These are phyloP conservation scores for Paramecium primaurelia DNA, from an alignment of 73 alveolate genomes.

Conservation along the genomic window DNA sequence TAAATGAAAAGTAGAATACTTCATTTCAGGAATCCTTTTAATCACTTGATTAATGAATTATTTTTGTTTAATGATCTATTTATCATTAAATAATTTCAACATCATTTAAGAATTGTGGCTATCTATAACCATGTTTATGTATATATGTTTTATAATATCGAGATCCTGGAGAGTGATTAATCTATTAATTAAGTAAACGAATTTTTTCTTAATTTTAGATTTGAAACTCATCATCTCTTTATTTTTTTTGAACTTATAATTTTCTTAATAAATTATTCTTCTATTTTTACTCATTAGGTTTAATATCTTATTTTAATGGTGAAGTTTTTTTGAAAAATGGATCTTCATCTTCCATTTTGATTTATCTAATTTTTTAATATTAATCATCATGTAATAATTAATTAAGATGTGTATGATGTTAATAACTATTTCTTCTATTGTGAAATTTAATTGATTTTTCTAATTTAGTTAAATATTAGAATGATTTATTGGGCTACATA, in stretches of 20 bases:
- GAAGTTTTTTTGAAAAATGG: not conserved
- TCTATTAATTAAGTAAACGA: not conserved
- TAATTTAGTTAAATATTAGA: not conserved
- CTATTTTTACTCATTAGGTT: not conserved
- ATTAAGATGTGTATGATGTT: not conserved
- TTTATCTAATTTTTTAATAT: not conserved
- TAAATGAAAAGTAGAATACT: not conserved
- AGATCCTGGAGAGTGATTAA: not conserved
- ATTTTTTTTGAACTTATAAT: not conserved
- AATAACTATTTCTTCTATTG: not conserved
- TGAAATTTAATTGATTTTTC: not conserved
- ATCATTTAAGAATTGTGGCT: not conserved
- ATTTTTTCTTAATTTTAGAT: not conserved
- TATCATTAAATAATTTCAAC: not conserved
- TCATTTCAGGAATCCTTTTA: not conserved
- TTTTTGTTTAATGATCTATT: not conserved
- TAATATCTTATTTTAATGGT: not conserved
- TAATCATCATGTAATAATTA: not conserved
- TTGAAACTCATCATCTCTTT: not conserved
- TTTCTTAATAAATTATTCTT: not conserved
- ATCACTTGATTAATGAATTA: constrained; percentile 8
- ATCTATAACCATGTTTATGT: not conserved
- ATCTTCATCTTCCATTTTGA: constrained; percentile 7
- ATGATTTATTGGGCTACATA: not conserved
- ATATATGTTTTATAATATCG: not conserved